Evolutionary conservation across 169 alveolate species (phyloP).

Genomic region (Cryptosporidium muris): DNA sequence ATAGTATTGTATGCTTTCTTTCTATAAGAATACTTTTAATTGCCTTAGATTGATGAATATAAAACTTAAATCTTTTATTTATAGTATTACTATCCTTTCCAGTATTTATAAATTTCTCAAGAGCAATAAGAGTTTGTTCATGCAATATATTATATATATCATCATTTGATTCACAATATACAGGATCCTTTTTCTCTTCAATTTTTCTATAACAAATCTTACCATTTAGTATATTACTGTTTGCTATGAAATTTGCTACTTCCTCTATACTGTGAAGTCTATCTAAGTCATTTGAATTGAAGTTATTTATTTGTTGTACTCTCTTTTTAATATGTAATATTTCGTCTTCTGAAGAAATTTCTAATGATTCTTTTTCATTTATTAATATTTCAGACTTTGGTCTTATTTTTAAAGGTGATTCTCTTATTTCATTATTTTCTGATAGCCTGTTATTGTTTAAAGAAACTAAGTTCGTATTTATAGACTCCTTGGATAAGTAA

Average conservation of each 20-base stretch:
- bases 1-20: slow-evolving; percentile 33
- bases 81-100: background rate
- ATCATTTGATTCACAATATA: slow-evolving; percentile 22
- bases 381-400: background rate
- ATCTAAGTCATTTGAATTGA: background rate
- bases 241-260: slow-evolving; percentile 20
- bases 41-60: slow-evolving; percentile 57
- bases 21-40: slow-evolving; percentile 44
- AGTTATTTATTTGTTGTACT: background rate
- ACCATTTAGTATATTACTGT: slow-evolving; percentile 42
- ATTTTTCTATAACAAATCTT: slow-evolving; percentile 16
- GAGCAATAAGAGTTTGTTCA: background rate
- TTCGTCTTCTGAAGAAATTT: slow-evolving; percentile 9
- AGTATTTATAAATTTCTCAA: background rate
- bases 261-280: background rate
- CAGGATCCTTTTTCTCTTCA: slow-evolving; percentile 18
- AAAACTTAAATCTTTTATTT: slow-evolving; percentile 28
- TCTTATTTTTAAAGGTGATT: no score
- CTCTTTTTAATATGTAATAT: slow-evolving; percentile 21
- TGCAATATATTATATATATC: slow-evolving; percentile 13
- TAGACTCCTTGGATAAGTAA: background rate
- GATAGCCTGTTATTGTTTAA: background rate
- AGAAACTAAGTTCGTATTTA: background rate
- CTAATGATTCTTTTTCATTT: background rate
- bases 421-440: background rate